phyloP scores from a whole-genome alignment of 345 rosid genomes.

The Salix suchowensis region DNA sequence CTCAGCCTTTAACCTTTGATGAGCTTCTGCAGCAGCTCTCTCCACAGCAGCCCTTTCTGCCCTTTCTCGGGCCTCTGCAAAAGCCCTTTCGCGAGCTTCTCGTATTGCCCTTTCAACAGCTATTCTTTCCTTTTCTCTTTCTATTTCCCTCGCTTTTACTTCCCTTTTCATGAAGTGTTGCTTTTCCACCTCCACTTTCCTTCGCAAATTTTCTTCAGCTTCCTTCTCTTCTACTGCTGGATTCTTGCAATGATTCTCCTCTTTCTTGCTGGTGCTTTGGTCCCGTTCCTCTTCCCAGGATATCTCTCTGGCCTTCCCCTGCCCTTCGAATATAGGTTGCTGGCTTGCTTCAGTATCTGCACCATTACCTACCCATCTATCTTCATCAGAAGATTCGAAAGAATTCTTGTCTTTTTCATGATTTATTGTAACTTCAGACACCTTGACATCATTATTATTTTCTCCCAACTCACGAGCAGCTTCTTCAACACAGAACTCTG shows the following conservation, averaged over 20 bases:
- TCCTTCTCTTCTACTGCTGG: slow-evolving; percentile 38
- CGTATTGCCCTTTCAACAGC: slow-evolving; percentile 90
- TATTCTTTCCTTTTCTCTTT: slow-evolving; percentile 61
- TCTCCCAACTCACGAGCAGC: slow-evolving; percentile 9
- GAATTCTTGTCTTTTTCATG: slow-evolving; percentile 26
- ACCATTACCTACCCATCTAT: slow-evolving; percentile 22
- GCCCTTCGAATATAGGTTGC: slow-evolving; percentile 26
- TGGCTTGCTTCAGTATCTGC: slow-evolving; percentile 26
- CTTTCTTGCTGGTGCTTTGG: slow-evolving; percentile 26
- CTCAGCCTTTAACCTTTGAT: slow-evolving; percentile 47
- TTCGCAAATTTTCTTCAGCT: slow-evolving; percentile 33
- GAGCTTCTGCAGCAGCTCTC: slow-evolving; percentile 61
- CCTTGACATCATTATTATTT: slow-evolving; percentile 2
- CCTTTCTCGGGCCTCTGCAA: slow-evolving; percentile 77
- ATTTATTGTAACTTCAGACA: slow-evolving; percentile 21
- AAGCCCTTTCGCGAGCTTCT: slow-evolving; percentile 94
- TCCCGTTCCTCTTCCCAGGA: slow-evolving; percentile 21
- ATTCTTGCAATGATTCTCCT: slow-evolving; percentile 36
- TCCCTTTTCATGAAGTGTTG: slow-evolving; percentile 37
- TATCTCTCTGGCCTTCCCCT: slow-evolving; percentile 26
- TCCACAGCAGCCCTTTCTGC: slow-evolving; percentile 74
- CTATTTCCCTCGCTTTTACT: slow-evolving; percentile 48
- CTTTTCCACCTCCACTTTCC: slow-evolving; percentile 39
- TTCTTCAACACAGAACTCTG: slow-evolving; percentile 29
- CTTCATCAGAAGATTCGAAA: slow-evolving; percentile 29